Conservation (phyloP, 495 filamentous ascomycete genomes). For the Terfezia claveryi region DNA sequence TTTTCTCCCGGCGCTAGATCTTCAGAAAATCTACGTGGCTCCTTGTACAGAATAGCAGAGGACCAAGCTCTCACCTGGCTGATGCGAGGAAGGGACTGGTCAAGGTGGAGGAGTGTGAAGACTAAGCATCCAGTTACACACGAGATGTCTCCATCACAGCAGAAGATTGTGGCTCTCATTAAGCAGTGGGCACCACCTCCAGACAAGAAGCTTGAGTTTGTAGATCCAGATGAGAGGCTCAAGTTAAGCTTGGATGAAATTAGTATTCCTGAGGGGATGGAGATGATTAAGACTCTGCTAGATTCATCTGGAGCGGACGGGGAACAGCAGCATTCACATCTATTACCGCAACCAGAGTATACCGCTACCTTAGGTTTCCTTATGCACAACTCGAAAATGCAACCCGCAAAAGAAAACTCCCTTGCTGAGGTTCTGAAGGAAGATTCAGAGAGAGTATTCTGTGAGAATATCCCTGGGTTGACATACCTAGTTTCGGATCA, state of each 20-base stretch:
- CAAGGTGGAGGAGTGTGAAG: slow-evolving; percentile 13
- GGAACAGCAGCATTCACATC: background rate
- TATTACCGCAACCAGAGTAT: slow-evolving; percentile 2
- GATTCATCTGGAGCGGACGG: background rate
- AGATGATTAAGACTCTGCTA: background rate
- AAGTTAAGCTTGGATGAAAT: background rate
- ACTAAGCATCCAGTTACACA: background rate
- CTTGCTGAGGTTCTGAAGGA: slow-evolving; percentile 1
- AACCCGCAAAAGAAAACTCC: background rate
- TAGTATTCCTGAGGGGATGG: background rate
- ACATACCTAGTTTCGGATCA: background rate
- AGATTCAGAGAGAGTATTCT: slow-evolving; percentile 7
- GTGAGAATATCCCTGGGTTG: slow-evolving; percentile 13
- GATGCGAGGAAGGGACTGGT: slow-evolving; percentile 13
- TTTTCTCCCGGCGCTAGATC: slow-evolving; percentile 1
- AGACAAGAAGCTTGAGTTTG: background rate
- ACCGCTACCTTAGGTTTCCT: slow-evolving; percentile 9
- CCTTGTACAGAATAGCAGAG: slow-evolving; percentile 10
- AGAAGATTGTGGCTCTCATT: background rate
- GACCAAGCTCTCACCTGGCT: slow-evolving; percentile 11
- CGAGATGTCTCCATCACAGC: background rate
- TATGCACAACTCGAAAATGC: slow-evolving; percentile 7
- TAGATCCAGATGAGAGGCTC: background rate
- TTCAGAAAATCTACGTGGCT: slow-evolving; percentile 1
- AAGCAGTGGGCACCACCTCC: background rate